A percentile compares a stretch with the other conserved stretches of the same genome.
These are phyloP conservation scores for Amaranthus hypochondriacus DNA, from an alignment of 148 eudicot species.

Conservation along the genomic window DNA sequence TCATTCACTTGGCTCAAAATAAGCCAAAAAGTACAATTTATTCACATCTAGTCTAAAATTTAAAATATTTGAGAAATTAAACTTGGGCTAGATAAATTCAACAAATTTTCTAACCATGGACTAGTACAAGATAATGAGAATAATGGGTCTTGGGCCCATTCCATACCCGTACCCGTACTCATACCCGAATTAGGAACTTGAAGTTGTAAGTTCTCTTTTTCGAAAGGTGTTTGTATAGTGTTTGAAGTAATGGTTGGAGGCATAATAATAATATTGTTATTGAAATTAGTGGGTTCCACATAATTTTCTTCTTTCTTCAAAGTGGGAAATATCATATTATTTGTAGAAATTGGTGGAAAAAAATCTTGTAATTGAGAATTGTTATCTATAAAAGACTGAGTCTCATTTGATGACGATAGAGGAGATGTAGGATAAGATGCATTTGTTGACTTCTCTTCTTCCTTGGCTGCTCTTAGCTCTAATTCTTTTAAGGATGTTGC, in stretches of 20 bases:
- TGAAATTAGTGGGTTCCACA: slow-evolving; percentile 21
- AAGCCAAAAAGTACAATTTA: no score
- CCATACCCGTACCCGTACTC: slow-evolving; percentile 15
- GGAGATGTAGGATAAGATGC: slow-evolving; percentile 40
- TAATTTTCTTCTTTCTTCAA: slow-evolving; percentile 22
- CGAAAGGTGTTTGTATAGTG: slow-evolving; percentile 39
- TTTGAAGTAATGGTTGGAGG: neutral
- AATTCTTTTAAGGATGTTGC: slow-evolving; percentile 81
- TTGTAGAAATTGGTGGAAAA: slow-evolving; percentile 13
- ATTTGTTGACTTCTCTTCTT: slow-evolving; percentile 32
- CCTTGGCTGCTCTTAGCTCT: slow-evolving; percentile 76
- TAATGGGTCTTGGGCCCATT: slow-evolving; percentile 58
- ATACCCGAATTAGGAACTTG: slow-evolving; percentile 41
- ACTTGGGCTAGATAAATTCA: slow-evolving; percentile 34
- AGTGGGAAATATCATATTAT: neutral
- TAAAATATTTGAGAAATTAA: slow-evolving; percentile 21
- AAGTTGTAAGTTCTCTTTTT: slow-evolving; percentile 41
- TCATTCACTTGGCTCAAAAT: no score
- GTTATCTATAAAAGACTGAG: slow-evolving; percentile 13
- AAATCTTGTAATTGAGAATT: slow-evolving; percentile 29
- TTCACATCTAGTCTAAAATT: no score
- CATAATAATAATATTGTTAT: slow-evolving; percentile 1
- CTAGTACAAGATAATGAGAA: slow-evolving; percentile 33
- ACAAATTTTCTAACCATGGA: slow-evolving; percentile 73
- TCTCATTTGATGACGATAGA: slow-evolving; percentile 35